phyloP scores from a whole-genome alignment of 2,329 filamentous ascomycete species.

The Diplocarpon rosae region DNA sequence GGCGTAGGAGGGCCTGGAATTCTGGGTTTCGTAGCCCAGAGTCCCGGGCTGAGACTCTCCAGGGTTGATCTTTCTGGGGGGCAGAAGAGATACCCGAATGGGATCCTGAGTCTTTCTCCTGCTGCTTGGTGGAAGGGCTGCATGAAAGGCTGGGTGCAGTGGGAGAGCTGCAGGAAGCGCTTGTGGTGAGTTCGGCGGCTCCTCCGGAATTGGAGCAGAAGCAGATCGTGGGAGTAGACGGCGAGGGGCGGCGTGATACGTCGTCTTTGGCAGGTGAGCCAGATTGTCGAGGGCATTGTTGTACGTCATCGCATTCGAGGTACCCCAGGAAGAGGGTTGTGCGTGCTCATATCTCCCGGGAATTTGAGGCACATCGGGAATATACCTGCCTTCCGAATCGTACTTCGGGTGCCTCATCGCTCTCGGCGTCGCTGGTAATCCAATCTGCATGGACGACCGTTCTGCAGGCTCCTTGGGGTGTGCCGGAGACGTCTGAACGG shows the following conservation, averaged over 20 bases:
- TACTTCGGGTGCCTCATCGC: conserved; percentile 78
- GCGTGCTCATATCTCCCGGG: conserved; percentile 33
- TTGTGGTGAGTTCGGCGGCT: conserved; percentile 28
- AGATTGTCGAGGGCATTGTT: conserved; percentile 23
- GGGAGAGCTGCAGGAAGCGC: conserved; percentile 27
- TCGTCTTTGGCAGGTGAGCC: conserved; percentile 26
- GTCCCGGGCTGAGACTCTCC: conserved; percentile 25
- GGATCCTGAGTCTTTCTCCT: conserved; percentile 21
- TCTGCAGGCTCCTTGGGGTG: conserved; percentile 35
- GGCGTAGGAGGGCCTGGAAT: conserved; percentile 20
- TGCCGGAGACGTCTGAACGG: conserved; percentile 16
- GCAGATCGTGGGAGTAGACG: conserved; percentile 42
- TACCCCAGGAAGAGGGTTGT: conserved; percentile 17
- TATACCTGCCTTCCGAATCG: conserved; percentile 42
- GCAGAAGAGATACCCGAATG: conserved; percentile 11
- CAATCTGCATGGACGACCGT: conserved; percentile 44
- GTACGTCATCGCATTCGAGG: conserved; percentile 19
- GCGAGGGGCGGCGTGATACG: conserved; percentile 36
- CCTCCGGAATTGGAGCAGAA: conserved; percentile 46
- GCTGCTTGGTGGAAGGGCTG: conserved; percentile 28
- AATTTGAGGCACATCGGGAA: conserved; percentile 46
- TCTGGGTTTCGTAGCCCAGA: conserved; percentile 23
- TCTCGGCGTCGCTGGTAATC: conserved; percentile 81
- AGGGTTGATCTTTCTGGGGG: conserved; percentile 24
- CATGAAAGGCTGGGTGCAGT: conserved; percentile 33